These are phyloP conservation scores for Acanthamoeba divionensis DNA, from an alignment of 208 protist genomes.

Conservation along the genomic window DNA sequence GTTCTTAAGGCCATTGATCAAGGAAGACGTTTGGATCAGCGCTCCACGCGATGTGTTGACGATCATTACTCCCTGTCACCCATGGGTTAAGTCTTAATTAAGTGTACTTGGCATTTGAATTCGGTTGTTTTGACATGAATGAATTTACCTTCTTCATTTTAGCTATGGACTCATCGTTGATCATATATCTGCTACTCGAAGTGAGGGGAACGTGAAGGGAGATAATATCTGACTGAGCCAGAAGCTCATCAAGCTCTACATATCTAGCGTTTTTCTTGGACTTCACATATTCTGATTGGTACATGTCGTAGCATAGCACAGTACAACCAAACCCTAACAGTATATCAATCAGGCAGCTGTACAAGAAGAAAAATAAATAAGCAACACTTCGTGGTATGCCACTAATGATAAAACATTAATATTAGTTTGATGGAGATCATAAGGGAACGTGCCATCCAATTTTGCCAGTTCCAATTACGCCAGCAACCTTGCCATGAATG, in stretches of 20 bases:
- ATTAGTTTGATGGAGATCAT: constrained; percentile 62
- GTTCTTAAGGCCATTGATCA: constrained; percentile 73
- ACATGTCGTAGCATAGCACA: constrained; percentile 76
- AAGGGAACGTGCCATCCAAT: constrained; percentile 71
- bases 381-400: background rate
- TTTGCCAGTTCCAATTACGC: constrained; percentile 82
- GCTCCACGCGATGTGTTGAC: constrained; percentile 80
- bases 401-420: no score
- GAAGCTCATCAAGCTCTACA: constrained; percentile 72
- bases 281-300: constrained; percentile 55
- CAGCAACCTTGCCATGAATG: constrained; percentile 76
- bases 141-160: constrained; percentile 72
- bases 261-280: constrained; percentile 55
- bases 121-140: no score
- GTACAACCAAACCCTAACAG: constrained; percentile 70
- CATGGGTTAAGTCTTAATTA: background rate
- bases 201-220: constrained; percentile 78
- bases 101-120: no score
- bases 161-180: constrained; percentile 73
- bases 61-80: constrained; percentile 71
- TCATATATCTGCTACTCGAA: constrained; percentile 72
- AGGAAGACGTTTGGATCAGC: constrained; percentile 74
- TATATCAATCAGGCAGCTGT: constrained; percentile 64
- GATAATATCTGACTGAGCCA: constrained; percentile 77
- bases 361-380: background rate